Evolutionary conservation across 257 asterid species (phyloP).

Genomic region (Phtheirospermum japonicum): DNA sequence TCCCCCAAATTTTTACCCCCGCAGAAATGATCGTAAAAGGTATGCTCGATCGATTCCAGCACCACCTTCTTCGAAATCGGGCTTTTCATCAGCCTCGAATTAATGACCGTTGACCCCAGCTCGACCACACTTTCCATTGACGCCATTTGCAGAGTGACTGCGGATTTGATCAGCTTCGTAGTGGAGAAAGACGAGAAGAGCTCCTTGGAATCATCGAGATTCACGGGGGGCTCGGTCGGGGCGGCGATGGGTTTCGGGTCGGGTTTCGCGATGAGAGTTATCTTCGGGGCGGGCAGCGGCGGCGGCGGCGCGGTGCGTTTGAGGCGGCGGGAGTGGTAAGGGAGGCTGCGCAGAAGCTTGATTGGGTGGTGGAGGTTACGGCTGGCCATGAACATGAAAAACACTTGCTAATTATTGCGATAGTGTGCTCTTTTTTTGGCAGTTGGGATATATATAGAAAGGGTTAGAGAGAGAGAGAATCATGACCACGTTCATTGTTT

Average conservation of each 20-base stretch:
- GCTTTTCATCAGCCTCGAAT: conserved; percentile 45
- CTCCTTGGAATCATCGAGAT: conserved; percentile 35
- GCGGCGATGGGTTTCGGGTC: background rate
- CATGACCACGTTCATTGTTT: too few relatives aligned
- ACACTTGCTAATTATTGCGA: background rate
- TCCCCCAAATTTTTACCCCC: conserved; percentile 56
- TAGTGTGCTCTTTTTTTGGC: background rate
- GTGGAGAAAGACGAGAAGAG: conserved; percentile 49
- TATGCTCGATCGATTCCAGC: conserved; percentile 29
- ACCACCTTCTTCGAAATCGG: conserved; percentile 38
- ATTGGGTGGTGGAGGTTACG: conserved; percentile 29
- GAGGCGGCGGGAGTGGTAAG: conserved; percentile 27
- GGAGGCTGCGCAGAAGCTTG: conserved; percentile 31
- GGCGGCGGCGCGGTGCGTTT: conserved; percentile 31
- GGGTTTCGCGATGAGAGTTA: conserved; percentile 18
- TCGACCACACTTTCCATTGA: conserved; percentile 47
- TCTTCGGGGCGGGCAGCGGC: conserved; percentile 26
- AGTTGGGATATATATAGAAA: background rate
- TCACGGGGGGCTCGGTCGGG: background rate
- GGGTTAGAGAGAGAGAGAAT: too few relatives aligned
- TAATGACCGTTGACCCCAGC: conserved; percentile 49
- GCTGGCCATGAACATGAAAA: conserved; percentile 39
- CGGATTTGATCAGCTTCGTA: conserved; percentile 39
- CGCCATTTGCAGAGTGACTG: conserved; percentile 42
- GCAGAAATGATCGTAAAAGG: conserved; percentile 65